A percentile compares a stretch with the other conserved stretches of the same genome.
Conservation (phyloP, 345 rosid species). For the Linum usitatissimum region DNA sequence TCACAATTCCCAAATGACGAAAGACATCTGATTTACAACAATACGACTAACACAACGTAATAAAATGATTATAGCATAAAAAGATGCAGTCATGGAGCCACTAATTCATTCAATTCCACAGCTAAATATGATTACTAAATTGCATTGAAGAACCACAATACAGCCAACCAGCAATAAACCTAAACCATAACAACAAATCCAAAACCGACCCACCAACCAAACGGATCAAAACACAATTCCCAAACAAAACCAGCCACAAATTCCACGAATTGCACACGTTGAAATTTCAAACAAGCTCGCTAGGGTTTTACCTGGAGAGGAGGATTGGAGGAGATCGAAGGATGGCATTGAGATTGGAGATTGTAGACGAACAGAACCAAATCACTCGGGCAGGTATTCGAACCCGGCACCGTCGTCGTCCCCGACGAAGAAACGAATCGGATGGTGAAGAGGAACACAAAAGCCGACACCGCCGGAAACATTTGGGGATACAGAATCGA, state of each 20-base stretch:
- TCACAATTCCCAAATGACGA: not conserved
- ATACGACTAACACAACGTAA: no score
- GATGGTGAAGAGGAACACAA: slow-evolving; percentile 21
- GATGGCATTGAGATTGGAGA: slow-evolving; percentile 46
- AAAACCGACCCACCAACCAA: not conserved
- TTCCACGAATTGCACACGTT: not conserved
- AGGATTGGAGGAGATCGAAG: slow-evolving; percentile 41
- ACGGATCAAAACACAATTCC: slow-evolving; percentile 5
- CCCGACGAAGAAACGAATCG: slow-evolving; percentile 23
- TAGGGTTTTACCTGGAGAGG: slow-evolving; percentile 43
- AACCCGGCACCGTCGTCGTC: slow-evolving; percentile 19
- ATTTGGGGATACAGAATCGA: slow-evolving; percentile 12
- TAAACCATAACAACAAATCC: not conserved
- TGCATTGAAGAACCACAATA: not conserved
- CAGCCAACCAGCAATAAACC: slow-evolving; percentile 5
- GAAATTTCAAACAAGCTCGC: not conserved
- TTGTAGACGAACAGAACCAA: slow-evolving; percentile 30
- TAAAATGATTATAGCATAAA: not conserved
- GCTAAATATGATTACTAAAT: not conserved
- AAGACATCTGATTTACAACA: not conserved
- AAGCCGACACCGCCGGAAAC: slow-evolving; percentile 18
- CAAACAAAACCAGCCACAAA: not conserved
- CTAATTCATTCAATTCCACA: slow-evolving; percentile 2
- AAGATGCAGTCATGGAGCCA: not conserved
- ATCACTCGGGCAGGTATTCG: slow-evolving; percentile 30